Percentiles rank a stretch among this genome's conserved stretches.
phyloP scores from a whole-genome alignment of 1,284 basidiomycete species.

The Vanrija sp. region DNA sequence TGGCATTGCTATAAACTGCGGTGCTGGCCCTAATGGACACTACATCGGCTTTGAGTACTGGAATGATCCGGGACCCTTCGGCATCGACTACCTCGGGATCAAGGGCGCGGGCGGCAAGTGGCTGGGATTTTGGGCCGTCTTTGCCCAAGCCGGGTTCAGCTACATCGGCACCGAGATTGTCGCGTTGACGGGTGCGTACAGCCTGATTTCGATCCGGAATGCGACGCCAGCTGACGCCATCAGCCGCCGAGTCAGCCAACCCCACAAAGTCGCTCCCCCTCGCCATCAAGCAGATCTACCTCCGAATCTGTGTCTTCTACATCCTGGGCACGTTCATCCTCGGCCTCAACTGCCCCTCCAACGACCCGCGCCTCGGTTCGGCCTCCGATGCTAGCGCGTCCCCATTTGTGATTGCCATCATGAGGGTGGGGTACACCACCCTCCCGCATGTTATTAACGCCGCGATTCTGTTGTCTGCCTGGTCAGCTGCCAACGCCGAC shows the following conservation, averaged over 20 bases:
- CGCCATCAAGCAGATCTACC: slow-evolving; percentile 69
- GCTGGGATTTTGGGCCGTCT: slow-evolving; percentile 18
- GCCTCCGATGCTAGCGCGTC: slow-evolving; percentile 62
- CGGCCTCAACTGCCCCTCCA: slow-evolving; percentile 70
- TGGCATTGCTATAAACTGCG: slow-evolving; percentile 60
- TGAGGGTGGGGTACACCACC: slow-evolving; percentile 66
- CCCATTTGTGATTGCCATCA: slow-evolving; percentile 70
- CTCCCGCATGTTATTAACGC: slow-evolving; percentile 66
- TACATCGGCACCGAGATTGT: slow-evolving; percentile 40
- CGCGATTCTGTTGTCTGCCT: slow-evolving; percentile 55
- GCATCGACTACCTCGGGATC: slow-evolving; percentile 31
- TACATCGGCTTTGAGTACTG: slow-evolving; percentile 51
- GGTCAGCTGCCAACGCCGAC: slow-evolving; percentile 57
- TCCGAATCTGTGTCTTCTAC: slow-evolving; percentile 72
- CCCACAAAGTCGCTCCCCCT: slow-evolving; percentile 71
- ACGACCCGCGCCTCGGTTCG: slow-evolving; percentile 59
- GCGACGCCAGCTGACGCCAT: not conserved
- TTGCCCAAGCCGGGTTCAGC: slow-evolving; percentile 4
- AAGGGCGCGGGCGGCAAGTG: slow-evolving; percentile 49
- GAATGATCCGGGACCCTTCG: slow-evolving; percentile 50
- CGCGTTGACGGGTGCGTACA: slow-evolving; percentile 29
- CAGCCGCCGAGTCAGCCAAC: slow-evolving; percentile 52
- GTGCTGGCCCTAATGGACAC: slow-evolving; percentile 46
- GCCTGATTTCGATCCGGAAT: too few species aligned
- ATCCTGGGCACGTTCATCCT: slow-evolving; percentile 57